Evolutionary conservation across 805 yeast genomes (phyloP).

Genomic region (Cyberlindnera suaveolens): DNA sequence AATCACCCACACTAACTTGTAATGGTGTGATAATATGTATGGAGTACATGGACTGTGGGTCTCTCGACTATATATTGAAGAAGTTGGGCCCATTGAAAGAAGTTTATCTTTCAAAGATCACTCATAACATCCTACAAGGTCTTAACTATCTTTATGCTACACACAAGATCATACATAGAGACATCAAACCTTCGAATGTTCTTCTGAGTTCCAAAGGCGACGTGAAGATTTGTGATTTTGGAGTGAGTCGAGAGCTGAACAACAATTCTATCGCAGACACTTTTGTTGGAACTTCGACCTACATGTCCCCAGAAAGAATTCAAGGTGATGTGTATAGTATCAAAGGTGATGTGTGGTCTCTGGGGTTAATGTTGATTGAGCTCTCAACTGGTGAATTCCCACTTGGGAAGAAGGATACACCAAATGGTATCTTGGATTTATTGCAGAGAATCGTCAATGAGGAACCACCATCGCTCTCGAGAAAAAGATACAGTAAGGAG

Average conservation of each 20-base stretch:
- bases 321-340: constrained; percentile 91
- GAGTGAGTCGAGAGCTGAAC: constrained; percentile 86
- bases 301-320: constrained; percentile 96
- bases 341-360: constrained; percentile 97
- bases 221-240: constrained; percentile 92
- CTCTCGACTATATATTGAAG: constrained; percentile 72
- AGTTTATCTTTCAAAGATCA: constrained; percentile 62
- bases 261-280: constrained; percentile 91
- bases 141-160: constrained; percentile 72
- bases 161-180: constrained; percentile 90
- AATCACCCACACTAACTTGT: constrained; percentile 18
- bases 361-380: constrained; percentile 87
- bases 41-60: constrained; percentile 96
- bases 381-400: constrained; percentile 83
- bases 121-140: constrained; percentile 74
- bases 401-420: constrained; percentile 57
- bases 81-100: constrained; percentile 61
- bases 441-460: constrained; percentile 92
- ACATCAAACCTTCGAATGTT: constrained; percentile 93
- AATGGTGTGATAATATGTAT: constrained; percentile 83
- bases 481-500: constrained; percentile 31
- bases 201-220: constrained; percentile 81
- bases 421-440: constrained; percentile 85
- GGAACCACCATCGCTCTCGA: constrained; percentile 70
- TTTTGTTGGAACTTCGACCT: constrained; percentile 95